Base-by-base conservation (phyloP, 148 eudicot species). In the Cornus controversa region DNA sequence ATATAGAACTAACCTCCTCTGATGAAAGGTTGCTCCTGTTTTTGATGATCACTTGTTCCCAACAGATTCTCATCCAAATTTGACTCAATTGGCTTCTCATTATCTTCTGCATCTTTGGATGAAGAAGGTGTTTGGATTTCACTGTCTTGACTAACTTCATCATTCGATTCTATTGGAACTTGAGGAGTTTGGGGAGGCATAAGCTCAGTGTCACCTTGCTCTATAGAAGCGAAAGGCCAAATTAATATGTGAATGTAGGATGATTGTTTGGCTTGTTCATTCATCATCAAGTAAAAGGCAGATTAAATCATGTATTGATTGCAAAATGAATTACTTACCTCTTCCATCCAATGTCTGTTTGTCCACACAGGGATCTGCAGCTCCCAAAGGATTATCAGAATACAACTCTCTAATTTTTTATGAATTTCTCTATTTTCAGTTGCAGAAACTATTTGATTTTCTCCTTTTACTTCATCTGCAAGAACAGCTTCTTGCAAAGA, bases 361-460 rank as follows among this genome's bases (percentile, higher is more conserved):
- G 16, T 62, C 63, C 27, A 7, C 66, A 29, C 0, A 36, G 67
- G 66, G 29, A 67, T 63, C 47, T 67, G 16, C 77, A 77, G 15
- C 53, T 27, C 26, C 67, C 34, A 27, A 68, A 26, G 66, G 15
- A 28, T 42, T 50, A 58, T 60, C 57, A 71, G 67, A 74, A 70
- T 65, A 50, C 57, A 53, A 45, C 22, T 31, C 74, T 66, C n/a
- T 74, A 70, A 14, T 62, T 70, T 28, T 74, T 73, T 82, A 72
- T 36, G 76, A 50, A 78, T 50, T 72, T 79, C 76, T 64, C 72
- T 76, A 0, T 6, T 76, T 66, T 82, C 63, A 25, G 69, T 77
- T 79, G 67, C 80, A 62, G 64, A 71, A 37, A 62, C 71, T 62
- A 69, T 13, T 58, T 25, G 74, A 69, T 83, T 77, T 36, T 80